phyloP scores from a whole-genome alignment of 257 asterid species.

The Solanum acaule region DNA sequence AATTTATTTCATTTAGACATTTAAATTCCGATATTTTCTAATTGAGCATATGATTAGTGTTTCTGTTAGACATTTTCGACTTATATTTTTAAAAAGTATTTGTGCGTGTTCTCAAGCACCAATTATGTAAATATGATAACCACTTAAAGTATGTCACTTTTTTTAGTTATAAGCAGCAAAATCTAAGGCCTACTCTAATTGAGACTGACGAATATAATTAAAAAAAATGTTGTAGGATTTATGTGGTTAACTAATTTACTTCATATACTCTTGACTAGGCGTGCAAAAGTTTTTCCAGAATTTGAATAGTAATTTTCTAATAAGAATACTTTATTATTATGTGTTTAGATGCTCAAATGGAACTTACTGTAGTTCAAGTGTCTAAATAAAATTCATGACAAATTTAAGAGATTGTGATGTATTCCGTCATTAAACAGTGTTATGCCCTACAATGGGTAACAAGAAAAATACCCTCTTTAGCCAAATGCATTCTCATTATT shows the following conservation, averaged over 20 bases:
- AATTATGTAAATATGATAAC: not conserved
- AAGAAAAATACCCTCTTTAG: not conserved
- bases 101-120: not conserved
- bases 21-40: not conserved
- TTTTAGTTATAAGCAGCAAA: not conserved
- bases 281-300: not conserved
- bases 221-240: not conserved
- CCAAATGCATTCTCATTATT: not conserved
- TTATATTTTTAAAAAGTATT: not conserved
- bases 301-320: not conserved
- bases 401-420: not conserved
- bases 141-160: not conserved
- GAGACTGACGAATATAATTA: not conserved
- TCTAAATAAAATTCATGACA: not conserved
- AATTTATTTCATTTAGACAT: not conserved
- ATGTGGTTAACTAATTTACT: not conserved
- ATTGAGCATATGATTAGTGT: not conserved
- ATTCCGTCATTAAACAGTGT: not conserved
- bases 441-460: not conserved
- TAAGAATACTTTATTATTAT: not conserved
- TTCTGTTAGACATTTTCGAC: not conserved
- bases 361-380: rapidly evolving
- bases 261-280: not conserved
- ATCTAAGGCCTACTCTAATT: not conserved
- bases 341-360: not conserved